Conservation (phyloP, 441 rosid genomes). For the Hypseocharis bilobata region DNA sequence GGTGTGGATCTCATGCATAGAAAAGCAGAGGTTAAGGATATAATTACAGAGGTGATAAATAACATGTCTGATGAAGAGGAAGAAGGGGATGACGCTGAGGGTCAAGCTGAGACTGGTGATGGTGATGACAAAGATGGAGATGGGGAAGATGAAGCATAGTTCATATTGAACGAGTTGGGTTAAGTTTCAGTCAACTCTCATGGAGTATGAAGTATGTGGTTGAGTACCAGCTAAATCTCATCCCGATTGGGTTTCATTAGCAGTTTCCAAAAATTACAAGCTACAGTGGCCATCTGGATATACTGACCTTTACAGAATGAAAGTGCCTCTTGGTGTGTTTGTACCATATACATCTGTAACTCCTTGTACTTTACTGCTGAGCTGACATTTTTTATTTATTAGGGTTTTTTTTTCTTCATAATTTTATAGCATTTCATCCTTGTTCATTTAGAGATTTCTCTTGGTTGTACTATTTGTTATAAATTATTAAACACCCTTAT, state of each 20-base stretch:
- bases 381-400: constrained; percentile 15
- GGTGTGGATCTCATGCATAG: constrained; percentile 60
- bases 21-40: constrained; percentile 83
- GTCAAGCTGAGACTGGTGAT: constrained; percentile 32
- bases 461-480: constrained; percentile 23
- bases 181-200: constrained; percentile 1
- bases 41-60: constrained; percentile 78
- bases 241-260: constrained; percentile 15
- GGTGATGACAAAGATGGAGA: constrained; percentile 33
- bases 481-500: neutral
- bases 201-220: constrained; percentile 16
- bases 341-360: constrained; percentile 38
- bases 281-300: constrained; percentile 15
- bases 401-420: constrained; percentile 13
- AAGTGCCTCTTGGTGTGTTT: constrained; percentile 24
- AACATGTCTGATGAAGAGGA: constrained; percentile 87
- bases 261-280: constrained; percentile 19
- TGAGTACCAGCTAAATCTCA: constrained; percentile 7
- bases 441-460: constrained; percentile 8
- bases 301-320: constrained; percentile 17
- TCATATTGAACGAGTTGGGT: constrained; percentile 7
- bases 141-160: constrained; percentile 37
- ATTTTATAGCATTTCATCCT: neutral
- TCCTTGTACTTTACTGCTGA: constrained; percentile 19
- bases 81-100: constrained; percentile 53